These are phyloP conservation scores for Pseudonitzschia pungens DNA, from an alignment of 108 stramenopile genomes.

Conservation along the genomic window DNA sequence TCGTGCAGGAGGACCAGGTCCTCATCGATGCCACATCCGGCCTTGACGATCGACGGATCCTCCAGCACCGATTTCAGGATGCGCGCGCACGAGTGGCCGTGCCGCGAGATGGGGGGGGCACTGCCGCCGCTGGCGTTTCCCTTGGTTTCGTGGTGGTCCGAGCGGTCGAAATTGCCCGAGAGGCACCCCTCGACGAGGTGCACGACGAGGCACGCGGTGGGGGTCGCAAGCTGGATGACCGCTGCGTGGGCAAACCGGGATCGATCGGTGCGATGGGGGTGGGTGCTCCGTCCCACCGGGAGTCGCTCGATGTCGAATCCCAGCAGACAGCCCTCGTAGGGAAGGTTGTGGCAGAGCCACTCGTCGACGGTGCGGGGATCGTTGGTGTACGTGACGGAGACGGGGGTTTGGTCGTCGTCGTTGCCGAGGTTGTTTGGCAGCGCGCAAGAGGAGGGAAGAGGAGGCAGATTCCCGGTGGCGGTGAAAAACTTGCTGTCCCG, in stretches of 20 bases:
- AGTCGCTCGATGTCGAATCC: constrained; percentile 42
- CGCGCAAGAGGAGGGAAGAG: too few relatives aligned
- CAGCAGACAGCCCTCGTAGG: constrained; percentile 18
- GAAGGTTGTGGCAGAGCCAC: constrained; percentile 56
- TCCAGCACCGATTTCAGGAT: constrained; percentile 41
- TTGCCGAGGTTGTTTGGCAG: too few relatives aligned
- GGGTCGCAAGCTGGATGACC: constrained; percentile 63
- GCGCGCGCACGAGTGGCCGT: constrained; percentile 36
- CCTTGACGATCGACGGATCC: constrained; percentile 57
- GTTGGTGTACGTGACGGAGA: constrained; percentile 54
- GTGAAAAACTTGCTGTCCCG: constrained; percentile 21
- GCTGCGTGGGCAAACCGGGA: constrained; percentile 51
- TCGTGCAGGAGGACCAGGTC: constrained; percentile 50
- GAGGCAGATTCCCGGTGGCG: constrained; percentile 15
- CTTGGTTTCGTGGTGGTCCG: neutral
- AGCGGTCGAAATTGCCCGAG: too few relatives aligned
- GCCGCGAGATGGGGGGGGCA: neutral
- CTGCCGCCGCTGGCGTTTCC: neutral
- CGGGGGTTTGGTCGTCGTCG: neutral
- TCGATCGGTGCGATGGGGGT: constrained; percentile 2
- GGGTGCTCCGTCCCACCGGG: constrained; percentile 2
- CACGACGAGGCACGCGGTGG: constrained; percentile 55
- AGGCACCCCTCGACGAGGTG: constrained; percentile 48
- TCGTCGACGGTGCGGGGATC: constrained; percentile 41
- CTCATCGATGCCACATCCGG: constrained; percentile 62